phyloP scores from a whole-genome alignment of 2,329 filamentous ascomycete species.

The Monosporascus sp. region DNA sequence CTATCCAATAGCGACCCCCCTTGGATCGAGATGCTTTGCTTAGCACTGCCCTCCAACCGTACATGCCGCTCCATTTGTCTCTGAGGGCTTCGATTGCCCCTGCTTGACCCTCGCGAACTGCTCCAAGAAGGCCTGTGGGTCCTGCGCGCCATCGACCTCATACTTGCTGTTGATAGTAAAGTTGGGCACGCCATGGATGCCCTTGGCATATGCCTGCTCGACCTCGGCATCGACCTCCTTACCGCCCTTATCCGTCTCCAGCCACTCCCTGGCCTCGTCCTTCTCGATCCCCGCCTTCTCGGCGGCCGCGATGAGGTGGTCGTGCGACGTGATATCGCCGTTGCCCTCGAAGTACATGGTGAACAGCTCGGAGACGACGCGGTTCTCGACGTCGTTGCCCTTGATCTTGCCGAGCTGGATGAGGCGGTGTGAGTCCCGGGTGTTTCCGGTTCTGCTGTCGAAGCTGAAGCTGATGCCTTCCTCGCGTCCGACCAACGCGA shows the following conservation, averaged over 20 bases:
- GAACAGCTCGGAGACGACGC: slow-evolving; percentile 55
- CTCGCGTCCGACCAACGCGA: slow-evolving; percentile 51
- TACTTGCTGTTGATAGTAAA: slow-evolving; percentile 60
- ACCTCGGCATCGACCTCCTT: slow-evolving; percentile 46
- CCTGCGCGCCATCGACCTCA: slow-evolving; percentile 60
- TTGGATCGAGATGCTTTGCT: background rate
- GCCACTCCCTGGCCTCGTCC: slow-evolving; percentile 36
- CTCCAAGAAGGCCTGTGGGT: slow-evolving; percentile 54
- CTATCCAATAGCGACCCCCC: too few species aligned
- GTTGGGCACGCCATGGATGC: slow-evolving; percentile 58
- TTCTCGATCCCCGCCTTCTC: slow-evolving; percentile 44
- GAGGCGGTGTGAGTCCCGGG: slow-evolving; percentile 72
- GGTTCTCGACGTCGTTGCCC: slow-evolving; percentile 42
- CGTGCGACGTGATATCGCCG: slow-evolving; percentile 50
- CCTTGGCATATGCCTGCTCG: slow-evolving; percentile 37
- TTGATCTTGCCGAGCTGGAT: slow-evolving; percentile 62
- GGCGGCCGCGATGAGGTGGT: slow-evolving; percentile 40
- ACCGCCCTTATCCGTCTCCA: slow-evolving; percentile 29
- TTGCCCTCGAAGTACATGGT: slow-evolving; percentile 53
- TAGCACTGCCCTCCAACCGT: background rate
- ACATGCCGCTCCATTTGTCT: background rate
- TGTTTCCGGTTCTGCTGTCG: slow-evolving; percentile 67
- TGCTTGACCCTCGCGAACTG: slow-evolving; percentile 49
- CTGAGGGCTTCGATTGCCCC: background rate
- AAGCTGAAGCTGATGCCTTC: slow-evolving; percentile 72